Evolutionary conservation across 176 grass and related monocot genomes (phyloP).

Genomic region (Chrysopogon serrulatus): DNA sequence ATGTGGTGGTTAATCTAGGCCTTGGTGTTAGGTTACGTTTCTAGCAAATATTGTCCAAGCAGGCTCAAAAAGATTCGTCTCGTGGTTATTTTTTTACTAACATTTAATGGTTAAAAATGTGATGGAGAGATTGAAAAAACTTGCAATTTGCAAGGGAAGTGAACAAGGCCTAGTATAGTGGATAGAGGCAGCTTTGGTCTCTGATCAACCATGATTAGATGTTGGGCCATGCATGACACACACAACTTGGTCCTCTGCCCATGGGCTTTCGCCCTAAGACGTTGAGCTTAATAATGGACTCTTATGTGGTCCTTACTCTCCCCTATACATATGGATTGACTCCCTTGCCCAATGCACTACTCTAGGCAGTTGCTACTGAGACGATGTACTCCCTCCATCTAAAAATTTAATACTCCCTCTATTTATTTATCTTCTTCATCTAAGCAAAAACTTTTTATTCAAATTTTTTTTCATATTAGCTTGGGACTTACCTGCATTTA

Average conservation of each 20-base stretch:
- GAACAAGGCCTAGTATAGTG: background rate
- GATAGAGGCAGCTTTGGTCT: background rate
- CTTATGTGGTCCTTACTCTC: background rate
- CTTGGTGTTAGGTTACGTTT: too few species aligned
- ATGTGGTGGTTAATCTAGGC: constrained; percentile 26
- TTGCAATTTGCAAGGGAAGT: too few species aligned
- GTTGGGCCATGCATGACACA: background rate
- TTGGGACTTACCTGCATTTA: too few species aligned
- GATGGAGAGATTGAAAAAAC: too few species aligned
- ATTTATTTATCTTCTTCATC: too few species aligned
- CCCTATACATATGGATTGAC: background rate
- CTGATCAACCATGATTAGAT: constrained; percentile 12
- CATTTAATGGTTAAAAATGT: constrained; percentile 23
- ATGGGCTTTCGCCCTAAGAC: background rate
- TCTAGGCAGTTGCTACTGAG: background rate
- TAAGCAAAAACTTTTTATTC: too few species aligned
- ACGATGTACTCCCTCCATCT: background rate
- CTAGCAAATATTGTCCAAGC: too few species aligned
- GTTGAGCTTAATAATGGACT: constrained; percentile 37
- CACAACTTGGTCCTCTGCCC: background rate
- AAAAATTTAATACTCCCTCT: too few species aligned
- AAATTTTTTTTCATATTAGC: too few species aligned
- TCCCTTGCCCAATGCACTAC: background rate
- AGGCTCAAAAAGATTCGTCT: too few species aligned
- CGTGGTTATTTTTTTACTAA: too few species aligned